A percentile compares a stretch with the other conserved stretches of the same genome.
Evolutionary conservation across 805 yeast genomes (phyloP).

Genomic region (Ogataea trehalophila): DNA sequence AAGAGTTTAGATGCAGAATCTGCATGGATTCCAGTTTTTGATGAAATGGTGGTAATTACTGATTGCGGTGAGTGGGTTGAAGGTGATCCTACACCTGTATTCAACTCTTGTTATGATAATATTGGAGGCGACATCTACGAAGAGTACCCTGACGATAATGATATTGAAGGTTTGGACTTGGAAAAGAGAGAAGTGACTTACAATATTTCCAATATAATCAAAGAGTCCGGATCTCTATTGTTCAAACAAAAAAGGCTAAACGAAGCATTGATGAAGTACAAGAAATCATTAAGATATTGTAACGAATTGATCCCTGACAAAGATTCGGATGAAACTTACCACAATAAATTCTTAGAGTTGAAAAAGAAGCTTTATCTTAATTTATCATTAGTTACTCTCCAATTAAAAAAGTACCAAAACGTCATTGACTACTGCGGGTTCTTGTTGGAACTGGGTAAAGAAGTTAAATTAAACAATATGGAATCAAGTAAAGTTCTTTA

Average conservation of each 20-base stretch:
- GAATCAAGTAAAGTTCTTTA: conserved; percentile 26
- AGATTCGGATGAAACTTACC: conserved; percentile 54
- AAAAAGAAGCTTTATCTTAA: conserved; percentile 52
- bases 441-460: conserved; percentile 45
- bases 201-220: conserved; percentile 49
- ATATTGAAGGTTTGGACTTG: conserved; percentile 53
- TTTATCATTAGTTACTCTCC: conserved; percentile 50
- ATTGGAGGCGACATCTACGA: conserved; percentile 71
- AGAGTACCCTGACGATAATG: conserved; percentile 75
- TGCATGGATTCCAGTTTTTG: conserved; percentile 34
- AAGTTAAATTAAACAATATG: conserved; percentile 17
- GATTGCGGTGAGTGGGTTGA: conserved; percentile 63
- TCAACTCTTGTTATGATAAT: conserved; percentile 54
- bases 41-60: conserved; percentile 40
- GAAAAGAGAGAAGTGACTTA: conserved; percentile 39
- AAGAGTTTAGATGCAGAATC: conserved; percentile 9
- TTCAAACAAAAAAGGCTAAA: conserved; percentile 47
- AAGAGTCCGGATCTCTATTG: conserved; percentile 60
- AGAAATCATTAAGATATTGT: conserved; percentile 61
- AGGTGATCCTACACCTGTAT: conserved; percentile 49
- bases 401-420: conserved; percentile 42
- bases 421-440: conserved; percentile 52
- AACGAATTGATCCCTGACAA: conserved; percentile 70
- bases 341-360: conserved; percentile 42
- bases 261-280: conserved; percentile 59